Evolutionary conservation across 139 green algal species (phyloP), one percentile per base, ranked within the genome.

Genomic region (Chlorella sp.): DNA sequence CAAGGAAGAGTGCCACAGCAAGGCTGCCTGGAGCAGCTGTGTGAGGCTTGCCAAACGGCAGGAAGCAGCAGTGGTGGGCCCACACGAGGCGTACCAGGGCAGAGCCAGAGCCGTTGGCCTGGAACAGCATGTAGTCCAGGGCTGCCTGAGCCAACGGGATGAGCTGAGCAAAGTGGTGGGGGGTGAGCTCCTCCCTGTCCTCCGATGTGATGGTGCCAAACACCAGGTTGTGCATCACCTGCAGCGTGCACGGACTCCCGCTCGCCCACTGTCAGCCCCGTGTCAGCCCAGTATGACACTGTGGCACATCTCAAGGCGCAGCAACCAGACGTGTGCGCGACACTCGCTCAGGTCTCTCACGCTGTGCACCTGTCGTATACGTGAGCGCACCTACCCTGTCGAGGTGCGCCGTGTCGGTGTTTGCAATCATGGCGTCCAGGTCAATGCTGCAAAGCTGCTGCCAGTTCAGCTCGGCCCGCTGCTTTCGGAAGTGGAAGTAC

Each of bases 401-500:
- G 10, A 55, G 42, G 10, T 55, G 42, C 42, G 10, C 10, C 17
- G 42, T 55, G 42, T 55, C 31, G 2, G 26, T 49, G n/a, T 72
- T 72, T 24, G 36, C 42, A 20, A 64, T 59, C 31, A 75, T 5
- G 24, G 63, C 71, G 49, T 76, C 61, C 71, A 76, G 30, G 34
- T 76, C 35, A 26, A 73, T 29, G 22, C 36, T 50, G 49, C 31
- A 67, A 3, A 75, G 26, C 35, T 71, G 59, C 36, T 74, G 60
- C 79, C 79, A 85, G 27, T 68, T 70, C 0, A 85, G 31, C 72
- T 85, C 79, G 14, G 72, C 67, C 30, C 79, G 79, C 31, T 85
- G 75, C 31, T 75, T 72, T 35, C 79, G 79, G 79, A 85, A 85
- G 33, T 79, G 74, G 62, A 85, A 85, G 69, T 82, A 74, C 1